Base-by-base conservation (phyloP, 73 alveolate genomes). In the Paramecium sonneborni region DNA sequence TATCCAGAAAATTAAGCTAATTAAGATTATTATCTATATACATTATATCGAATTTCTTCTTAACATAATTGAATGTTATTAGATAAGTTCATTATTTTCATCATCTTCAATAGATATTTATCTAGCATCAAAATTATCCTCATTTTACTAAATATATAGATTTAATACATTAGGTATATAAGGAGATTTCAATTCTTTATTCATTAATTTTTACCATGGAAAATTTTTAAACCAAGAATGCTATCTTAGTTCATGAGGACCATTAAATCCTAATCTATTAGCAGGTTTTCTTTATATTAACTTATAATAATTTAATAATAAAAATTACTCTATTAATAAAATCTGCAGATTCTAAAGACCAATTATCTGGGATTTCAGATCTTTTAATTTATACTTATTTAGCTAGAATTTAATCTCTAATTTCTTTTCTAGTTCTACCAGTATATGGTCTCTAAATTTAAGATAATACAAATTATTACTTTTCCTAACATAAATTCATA, bases 141-240 rank as follows among this genome's bases (percentile, higher is more conserved):
- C 94, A 11, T 23, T 57, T 82, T 88, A 39, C 87, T 88, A 44
- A 57, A 70, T 74, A 56, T 0, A 0, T 69, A 39, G 14, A 14
- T 43, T 26, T 39, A 89, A 26, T 85, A 58, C 86, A 41, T 95
- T 93, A 2, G 98, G 98, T 21, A 96, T 57, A 85, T 92, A 98
- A 12, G 99, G 99, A 20, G 99, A 85, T 28, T 72, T 85, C 34
- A 96, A 48, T 37, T 94, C 94, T 95, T 96, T 97, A 55, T 96
- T 95, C 88, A 92, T 90, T 38, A 98, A 84, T 35, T 94, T 95
- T 20, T 95, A 82, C 98, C 99, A 98, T 43, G 98, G 97, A 67
- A 96, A 96, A 88, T 97, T 98, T 37, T 85, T 93, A 43, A 98
- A 93, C 99, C 99, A 98, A 2, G 98, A 97, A 93, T 98, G 99